phyloP scores from a whole-genome alignment of 306 rosid species.

The Canavalia ensiformis region DNA sequence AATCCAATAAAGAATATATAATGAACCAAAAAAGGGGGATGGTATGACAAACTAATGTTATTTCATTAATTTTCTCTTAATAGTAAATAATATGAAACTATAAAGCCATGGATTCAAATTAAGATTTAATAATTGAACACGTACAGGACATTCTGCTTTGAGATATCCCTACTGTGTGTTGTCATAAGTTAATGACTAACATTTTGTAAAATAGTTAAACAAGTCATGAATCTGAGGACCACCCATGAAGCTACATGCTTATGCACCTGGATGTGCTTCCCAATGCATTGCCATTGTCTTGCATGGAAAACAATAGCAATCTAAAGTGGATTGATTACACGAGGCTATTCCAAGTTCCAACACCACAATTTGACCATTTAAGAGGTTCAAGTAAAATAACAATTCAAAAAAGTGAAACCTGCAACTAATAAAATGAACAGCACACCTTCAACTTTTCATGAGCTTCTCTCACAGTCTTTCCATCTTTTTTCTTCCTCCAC shows the following conservation, averaged over 20 bases:
- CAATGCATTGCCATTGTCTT: constrained; percentile 34
- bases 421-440: constrained; percentile 75
- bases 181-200: constrained; percentile 23
- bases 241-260: constrained; percentile 8
- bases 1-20: constrained; percentile 1
- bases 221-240: constrained; percentile 5
- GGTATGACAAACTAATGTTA: not conserved
- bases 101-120: constrained; percentile 14
- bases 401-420: constrained; percentile 55
- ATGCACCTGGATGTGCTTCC: constrained; percentile 16
- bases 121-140: constrained; percentile 14
- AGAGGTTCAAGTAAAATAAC: constrained; percentile 43
- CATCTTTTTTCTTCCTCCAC: constrained; percentile 91
- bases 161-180: not conserved
- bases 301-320: constrained; percentile 6
- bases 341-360: constrained; percentile 38
- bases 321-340: constrained; percentile 8
- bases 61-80: constrained; percentile 1
- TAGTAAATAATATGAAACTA: constrained; percentile 13
- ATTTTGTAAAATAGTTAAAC: not conserved
- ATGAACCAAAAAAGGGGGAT: not conserved
- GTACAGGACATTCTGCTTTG: not conserved
- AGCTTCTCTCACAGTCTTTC: constrained; percentile 83
- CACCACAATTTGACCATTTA: constrained; percentile 31
- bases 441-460: constrained; percentile 95